Base-by-base conservation (phyloP, 352 stramenopile species). In the Phytophthora lateralis region DNA sequence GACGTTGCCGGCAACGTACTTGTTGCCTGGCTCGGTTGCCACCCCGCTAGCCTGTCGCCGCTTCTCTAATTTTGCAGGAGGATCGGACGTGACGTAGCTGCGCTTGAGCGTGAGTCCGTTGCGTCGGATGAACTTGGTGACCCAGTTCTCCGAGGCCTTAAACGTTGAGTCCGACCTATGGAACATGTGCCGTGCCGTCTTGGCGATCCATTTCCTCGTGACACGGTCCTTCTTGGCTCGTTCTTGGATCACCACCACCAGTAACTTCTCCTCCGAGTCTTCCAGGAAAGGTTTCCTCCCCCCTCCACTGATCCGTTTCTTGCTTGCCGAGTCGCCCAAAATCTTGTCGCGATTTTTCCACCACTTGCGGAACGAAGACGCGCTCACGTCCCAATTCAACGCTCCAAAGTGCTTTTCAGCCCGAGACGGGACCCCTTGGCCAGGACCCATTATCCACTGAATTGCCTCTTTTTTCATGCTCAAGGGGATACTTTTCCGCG, bases 301-400 rank as follows among this genome's bases (percentile, higher is more conserved):
- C 48, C 82, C 84, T 34, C 82, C 84, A 14, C 69, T 76, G 53
- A 93, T 87, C 18, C 81, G 81, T 63, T 90, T 93, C 63, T 91
- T 90, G 48, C 63, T 80, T 3, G 76, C 80, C 8, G 74, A 84
- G 54, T 90, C 82, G 52, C 74, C 74, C 58, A 93, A 66, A 54
- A 93, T 93, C 44, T 86, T 86, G 52, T 91, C 84, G 41, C 82
- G 82, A 62, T 90, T 93, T 56, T 91, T 90, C 84, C 84, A 93
- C 84, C 84, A 93, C 58, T 93, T 93, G 35, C 82, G 78, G 59
- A 91, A 90, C 57, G 80, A 89, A 24, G 79, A 89, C 52, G 82
- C 82, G 63, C 74, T 88, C 39, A 93, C 80, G 58, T 91, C 80
- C 82, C 80, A 91, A 55, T 87, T 83, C 30, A 88, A 57, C 27